Evolutionary conservation across 2,329 filamentous ascomycete species (phyloP).

Genomic region (Talaromyces albobiverticillius): DNA sequence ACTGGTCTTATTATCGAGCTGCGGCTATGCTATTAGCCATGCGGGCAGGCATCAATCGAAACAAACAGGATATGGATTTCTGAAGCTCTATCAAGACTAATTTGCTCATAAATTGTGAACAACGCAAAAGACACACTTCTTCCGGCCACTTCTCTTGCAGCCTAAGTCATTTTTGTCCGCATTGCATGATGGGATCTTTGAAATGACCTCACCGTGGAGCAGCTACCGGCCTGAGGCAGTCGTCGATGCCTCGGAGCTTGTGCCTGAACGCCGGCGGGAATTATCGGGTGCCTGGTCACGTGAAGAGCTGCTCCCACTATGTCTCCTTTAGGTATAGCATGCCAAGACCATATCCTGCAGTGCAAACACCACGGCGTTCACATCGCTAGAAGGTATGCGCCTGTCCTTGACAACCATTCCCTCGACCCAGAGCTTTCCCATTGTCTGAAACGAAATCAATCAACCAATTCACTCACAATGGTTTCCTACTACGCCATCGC

Average conservation of each 20-base stretch:
- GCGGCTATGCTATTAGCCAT: not conserved
- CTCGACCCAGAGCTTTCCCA: not conserved
- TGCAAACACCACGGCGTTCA: conserved; percentile 2
- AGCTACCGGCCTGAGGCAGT: not conserved
- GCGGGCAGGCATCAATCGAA: not conserved
- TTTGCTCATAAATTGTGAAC: not conserved
- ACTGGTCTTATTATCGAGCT: not conserved
- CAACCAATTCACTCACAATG: conserved; percentile 36
- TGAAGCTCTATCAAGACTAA: not conserved
- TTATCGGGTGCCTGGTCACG: conserved; percentile 10
- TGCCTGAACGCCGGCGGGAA: conserved; percentile 13
- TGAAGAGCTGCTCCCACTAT: conserved; percentile 12
- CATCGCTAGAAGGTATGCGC: conserved; percentile 1
- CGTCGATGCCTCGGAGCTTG: not conserved
- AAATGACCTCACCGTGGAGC: conserved; percentile 14
- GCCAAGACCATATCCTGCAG: conserved; percentile 14
- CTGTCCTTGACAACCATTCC: not conserved
- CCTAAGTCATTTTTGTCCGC: no score
- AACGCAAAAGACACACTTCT: not conserved
- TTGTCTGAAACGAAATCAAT: conserved; percentile 15
- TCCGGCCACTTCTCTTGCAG: not conserved
- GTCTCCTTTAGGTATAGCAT: not conserved
- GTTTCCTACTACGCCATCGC: conserved; percentile 51
- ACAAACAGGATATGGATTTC: not conserved
- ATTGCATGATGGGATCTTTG: not conserved